Base-by-base conservation (phyloP, 345 rosid genomes). In the Rubroshorea leprosula region DNA sequence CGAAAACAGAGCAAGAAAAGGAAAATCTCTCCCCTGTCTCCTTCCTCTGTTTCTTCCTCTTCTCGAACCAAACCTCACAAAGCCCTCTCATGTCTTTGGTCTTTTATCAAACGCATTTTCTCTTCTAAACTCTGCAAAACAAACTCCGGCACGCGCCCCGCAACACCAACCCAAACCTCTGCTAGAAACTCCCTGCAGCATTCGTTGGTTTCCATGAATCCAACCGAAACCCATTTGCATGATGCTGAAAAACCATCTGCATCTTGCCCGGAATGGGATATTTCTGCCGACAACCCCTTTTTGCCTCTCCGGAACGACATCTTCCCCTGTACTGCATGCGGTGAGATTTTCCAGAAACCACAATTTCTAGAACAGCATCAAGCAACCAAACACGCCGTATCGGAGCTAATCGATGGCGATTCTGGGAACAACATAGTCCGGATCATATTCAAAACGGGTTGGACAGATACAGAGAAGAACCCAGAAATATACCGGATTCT, bases 371-470 rank as follows among this genome's bases (percentile, higher is more conserved):
- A 89, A 50, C 90, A 82, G 2, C 99, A 93, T 64, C 80, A 68
- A 58, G 68, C 86, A 19, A 50, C 76, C 65, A 84, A 80, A 58
- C 97, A 89, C 53, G 96, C 85, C 24, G 91, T 93, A 0, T 73
- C 95, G 21, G 95, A 83, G 75, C 90, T 89, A 5, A 46, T 60
- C 18, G 92, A 79, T 56, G 94, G 93, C 0, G 99, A 89, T 24
- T 75, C 96, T 0, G 95, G 95, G 25, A 87, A 83, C 54, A 93
- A 93, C 52, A 85, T 89, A 49, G 96, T 89, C 12, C 72, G 77
- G 19, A 93, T 93, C 60, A 93, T 93, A 67, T 87, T 93, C 84
- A 79, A 79, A 64, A 80, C 95, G 0, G 90, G 95, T 11, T 93
- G 99, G 99, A 68, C 82, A 87, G 50, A 51, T 83, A 0, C 61